Evolutionary conservation across 768 basidiomycete genomes (phyloP), one percentile per base, ranked within the genome.

Genomic region (Tephrocybe sp.): DNA sequence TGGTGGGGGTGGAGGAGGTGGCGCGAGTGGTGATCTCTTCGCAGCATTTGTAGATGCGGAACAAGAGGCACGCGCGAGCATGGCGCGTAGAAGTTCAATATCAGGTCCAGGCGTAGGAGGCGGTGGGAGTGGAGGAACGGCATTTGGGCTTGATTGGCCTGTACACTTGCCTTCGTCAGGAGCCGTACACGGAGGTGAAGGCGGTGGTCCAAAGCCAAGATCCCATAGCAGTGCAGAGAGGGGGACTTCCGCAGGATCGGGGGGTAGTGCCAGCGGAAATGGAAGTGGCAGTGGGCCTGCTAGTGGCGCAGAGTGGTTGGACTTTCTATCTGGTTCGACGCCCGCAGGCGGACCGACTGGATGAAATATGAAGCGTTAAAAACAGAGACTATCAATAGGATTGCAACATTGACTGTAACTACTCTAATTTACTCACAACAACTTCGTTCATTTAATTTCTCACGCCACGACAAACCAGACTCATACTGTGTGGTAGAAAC

Each of bases 111-210:
- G 51, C 34, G 50, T 30, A 43, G 48, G 58, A 56, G 30, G 51
- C 34, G 50, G 34, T 43, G 48, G 58, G 47, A 8, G 34, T 23
- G 53, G 54, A 1, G 47, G 46, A 28, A 26, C 46, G 4, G 24
- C 58, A 8, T 65, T 60, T 23, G 61, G 62, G 7, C 45, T 73
- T 23, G 71, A 73, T 23, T 73, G 72, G 72, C 72, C 71, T 4
- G 68, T 73, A 6, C 70, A 69, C 41, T 57, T 48, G 15, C 47
- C 62, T 6, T 9, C 47, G 24, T 15, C 45, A 4, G 14, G 36
- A 6, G 14, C 40, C 3, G 14, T 18, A 5, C 47, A 48, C 6
- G 28, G 37, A 17, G 45, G 40, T 4, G 45, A 21, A 21, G 30
- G n/a, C n/a, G 33, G n/a, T 7, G 30, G 25, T 20, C 49, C 53